Evolutionary conservation across 1,139 yeast genomes (phyloP).

Genomic region (Candida frijolesensis): DNA sequence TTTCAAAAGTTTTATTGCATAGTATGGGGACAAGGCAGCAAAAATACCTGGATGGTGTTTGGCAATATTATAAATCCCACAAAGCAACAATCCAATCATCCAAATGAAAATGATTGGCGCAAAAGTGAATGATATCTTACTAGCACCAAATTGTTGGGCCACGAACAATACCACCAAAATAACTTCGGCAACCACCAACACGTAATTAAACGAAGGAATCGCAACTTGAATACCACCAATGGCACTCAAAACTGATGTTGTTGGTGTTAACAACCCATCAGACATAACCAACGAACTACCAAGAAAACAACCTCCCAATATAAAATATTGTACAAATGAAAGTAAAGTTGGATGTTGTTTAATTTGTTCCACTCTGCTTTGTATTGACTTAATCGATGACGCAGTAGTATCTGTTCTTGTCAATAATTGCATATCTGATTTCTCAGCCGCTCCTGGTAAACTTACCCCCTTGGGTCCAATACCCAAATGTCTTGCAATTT

Average conservation of each 20-base stretch:
- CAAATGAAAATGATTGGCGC: conserved; percentile 58
- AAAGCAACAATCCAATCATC: conserved; percentile 45
- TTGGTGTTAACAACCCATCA: conserved; percentile 64
- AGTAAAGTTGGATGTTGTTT: conserved; percentile 27
- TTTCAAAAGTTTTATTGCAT: conserved; percentile 47
- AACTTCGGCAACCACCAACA: conserved; percentile 52
- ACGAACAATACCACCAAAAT: conserved; percentile 46
- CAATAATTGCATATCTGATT: conserved; percentile 37
- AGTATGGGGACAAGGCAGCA: conserved; percentile 51
- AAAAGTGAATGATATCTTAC: conserved; percentile 41
- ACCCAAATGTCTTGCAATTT: conserved; percentile 50
- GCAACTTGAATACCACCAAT: conserved; percentile 52
- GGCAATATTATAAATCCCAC: conserved; percentile 50
- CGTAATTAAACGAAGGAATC: conserved; percentile 36
- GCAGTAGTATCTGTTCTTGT: conserved; percentile 43
- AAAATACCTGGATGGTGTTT: conserved; percentile 46
- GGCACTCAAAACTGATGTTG: conserved; percentile 60
- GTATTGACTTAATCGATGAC: conserved; percentile 24
- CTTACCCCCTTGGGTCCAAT: conserved; percentile 51
- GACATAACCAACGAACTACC: conserved; percentile 60
- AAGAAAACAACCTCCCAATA: conserved; percentile 46
- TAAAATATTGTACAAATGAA: conserved; percentile 31
- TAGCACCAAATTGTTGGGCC: conserved; percentile 51
- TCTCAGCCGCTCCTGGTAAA: conserved; percentile 41
- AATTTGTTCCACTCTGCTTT: conserved; percentile 17